Evolutionary conservation across 176 grass and related monocot genomes (phyloP), one percentile per base, ranked within the genome.

Genomic region (Triticum monococcum): DNA sequence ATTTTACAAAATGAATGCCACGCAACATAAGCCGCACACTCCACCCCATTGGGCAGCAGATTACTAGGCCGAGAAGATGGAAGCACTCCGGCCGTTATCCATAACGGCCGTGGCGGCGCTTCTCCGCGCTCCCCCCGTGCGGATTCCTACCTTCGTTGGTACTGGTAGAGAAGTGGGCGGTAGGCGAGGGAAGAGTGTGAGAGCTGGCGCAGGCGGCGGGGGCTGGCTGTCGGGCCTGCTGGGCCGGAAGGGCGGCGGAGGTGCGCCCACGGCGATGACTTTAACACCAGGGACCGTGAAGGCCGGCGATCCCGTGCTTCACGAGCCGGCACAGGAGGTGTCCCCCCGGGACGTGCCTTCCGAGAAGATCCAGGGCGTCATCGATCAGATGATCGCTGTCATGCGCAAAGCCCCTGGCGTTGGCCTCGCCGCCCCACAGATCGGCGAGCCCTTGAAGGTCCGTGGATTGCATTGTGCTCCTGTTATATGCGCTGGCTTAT

Each of bases 361-460:
- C 0, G 93, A 96, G 82, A 94, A 88, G 76, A 83, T 98, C 18
- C 88, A 98, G 80, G 95, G 68, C 52, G n/a, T 94, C 79, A 94
- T 96, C 83, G 94, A 94, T 25, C 88, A 91, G 74, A 96, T 98
- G 92, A 84, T 98, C 86, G 59, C 91, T 64, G 72, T 92, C 82
- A 96, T 98, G 90, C 93, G 97, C 79, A 89, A 87, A 69, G 94
- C 85, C 28, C 92, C 97, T 11, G 94, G 92, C 75, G 94, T 98
- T 30, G 97, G 97, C 84, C 93, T 98, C 70, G 97, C 97, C 57
- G 97, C 94, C 64, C 94, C 94, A 25, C 94, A 98, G 89, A 94
- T 98, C 45, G 94, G 97, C 7, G 72, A 94, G 64, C 88, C 97
- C 1, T 66, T 77, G 83, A 76, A 85, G 83, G 83, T 84, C 40